Evolutionary conservation across 1,284 basidiomycete genomes (phyloP), one percentile per base, ranked within the genome.

Genomic region (Trichosporon inkin): DNA sequence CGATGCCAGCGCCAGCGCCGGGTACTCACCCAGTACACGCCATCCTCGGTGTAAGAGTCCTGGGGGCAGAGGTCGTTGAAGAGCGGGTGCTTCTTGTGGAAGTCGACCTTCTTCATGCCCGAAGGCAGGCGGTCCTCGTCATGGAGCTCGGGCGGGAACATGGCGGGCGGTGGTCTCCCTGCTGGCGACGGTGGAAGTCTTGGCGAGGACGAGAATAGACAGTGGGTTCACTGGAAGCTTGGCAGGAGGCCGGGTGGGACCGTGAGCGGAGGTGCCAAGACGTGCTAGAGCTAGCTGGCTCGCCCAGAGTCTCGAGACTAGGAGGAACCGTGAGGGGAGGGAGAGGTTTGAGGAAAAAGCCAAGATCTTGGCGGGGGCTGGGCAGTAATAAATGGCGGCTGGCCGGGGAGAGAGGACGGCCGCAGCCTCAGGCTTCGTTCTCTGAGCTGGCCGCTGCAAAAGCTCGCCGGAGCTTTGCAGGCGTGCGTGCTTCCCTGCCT

Each of bases 61-160:
- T 69, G 65, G 6, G 77, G 77, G 11, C 72, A 74, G 35, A 78
- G 67, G 62, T 77, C 76, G 28, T 73, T 41, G 67, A 71, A 78
- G n/a, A 78, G 62, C 10, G 75, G 76, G 62, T 78, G 76, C 22
- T 64, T 52, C 19, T 60, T 53, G 62, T 61, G 52, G 54, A 71
- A 71, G 54, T 64, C 63, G 40, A 64, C 55, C 55, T 64, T 56
- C 56, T 60, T 55, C 44, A 37, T 11, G 32, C 56, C 58, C 22
- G 53, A 39, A 16, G 58, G 58, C 20, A 62, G 41, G 6, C 13
- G 19, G 38, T 61, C 38, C 39, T 24, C 17, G 35, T 62, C 56
- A 55, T 44, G 32, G 54, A 65, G 63, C 54, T 65, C 63, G 34
- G 60, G 55, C 17, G 59, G 63, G 60, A 61, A 61, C 63, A 64